Conservation (phyloP, 2,329 filamentous ascomycete genomes). For the Alternaria tenuissima region DNA sequence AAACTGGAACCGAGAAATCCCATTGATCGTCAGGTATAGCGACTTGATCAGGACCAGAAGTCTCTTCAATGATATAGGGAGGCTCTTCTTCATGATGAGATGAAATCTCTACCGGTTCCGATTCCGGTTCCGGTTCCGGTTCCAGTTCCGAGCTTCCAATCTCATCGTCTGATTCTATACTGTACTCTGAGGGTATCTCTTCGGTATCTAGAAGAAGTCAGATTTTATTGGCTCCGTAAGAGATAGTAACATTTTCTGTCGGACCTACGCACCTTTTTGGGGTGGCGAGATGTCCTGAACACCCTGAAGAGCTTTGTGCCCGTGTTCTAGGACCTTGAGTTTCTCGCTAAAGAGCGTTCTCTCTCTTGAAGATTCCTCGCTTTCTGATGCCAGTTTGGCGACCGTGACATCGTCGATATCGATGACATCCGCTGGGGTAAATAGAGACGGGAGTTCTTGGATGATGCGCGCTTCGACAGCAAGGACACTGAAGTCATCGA, state of each 20-base stretch:
- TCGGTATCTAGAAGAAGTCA: not conserved
- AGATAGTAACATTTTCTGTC: no score
- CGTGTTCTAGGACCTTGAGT: slow-evolving; percentile 26
- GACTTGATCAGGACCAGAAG: not conserved
- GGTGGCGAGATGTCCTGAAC: not conserved
- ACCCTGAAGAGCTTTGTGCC: slow-evolving; percentile 17
- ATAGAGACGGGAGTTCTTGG: slow-evolving; percentile 36
- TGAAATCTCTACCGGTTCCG: not conserved
- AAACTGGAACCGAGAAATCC: not conserved
- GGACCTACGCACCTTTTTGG: not conserved
- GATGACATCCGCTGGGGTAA: slow-evolving; percentile 34
- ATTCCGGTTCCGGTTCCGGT: not conserved
- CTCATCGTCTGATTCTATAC: not conserved
- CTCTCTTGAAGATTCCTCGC: slow-evolving; percentile 23
- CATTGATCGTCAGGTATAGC: not conserved
- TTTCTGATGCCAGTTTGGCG: slow-evolving; percentile 23
- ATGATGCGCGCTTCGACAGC: slow-evolving; percentile 50
- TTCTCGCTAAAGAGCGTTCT: slow-evolving; percentile 23
- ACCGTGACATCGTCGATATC: slow-evolving; percentile 27
- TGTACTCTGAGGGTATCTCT: not conserved
- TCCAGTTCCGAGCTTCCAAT: not conserved
- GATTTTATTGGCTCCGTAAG: not conserved
- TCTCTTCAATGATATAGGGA: not conserved
- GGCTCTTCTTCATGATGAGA: not conserved
- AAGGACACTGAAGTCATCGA: slow-evolving; percentile 53